These are phyloP conservation scores for Ogataea populi-albae DNA, from an alignment of 805 yeast species.

Conservation along the genomic window DNA sequence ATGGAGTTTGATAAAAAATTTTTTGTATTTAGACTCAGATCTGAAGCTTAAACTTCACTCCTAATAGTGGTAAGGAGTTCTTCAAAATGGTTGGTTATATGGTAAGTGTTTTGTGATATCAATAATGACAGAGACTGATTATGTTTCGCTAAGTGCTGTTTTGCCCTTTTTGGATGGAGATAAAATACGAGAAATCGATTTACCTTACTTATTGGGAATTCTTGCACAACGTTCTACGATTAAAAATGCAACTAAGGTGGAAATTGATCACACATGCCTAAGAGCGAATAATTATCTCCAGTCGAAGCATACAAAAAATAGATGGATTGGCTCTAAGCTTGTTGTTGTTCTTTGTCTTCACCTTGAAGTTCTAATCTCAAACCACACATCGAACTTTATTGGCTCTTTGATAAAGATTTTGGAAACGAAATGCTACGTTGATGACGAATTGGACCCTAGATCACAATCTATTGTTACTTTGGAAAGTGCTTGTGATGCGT, in stretches of 20 bases:
- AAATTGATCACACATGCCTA: constrained; percentile 48
- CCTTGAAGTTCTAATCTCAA: constrained; percentile 37
- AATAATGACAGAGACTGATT: too few relatives aligned
- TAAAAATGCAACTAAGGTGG: constrained; percentile 44
- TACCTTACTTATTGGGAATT: constrained; percentile 22
- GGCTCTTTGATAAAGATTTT: constrained; percentile 41
- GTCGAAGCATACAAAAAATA: constrained; percentile 41
- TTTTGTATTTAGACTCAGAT: too few relatives aligned
- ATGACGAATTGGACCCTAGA: constrained; percentile 28
- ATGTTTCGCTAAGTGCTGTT: constrained; percentile 22
- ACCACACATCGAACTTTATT: constrained; percentile 40
- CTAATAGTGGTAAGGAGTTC: too few relatives aligned
- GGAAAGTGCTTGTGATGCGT: constrained; percentile 38
- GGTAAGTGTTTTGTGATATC: too few relatives aligned
- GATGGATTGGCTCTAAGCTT: constrained; percentile 62
- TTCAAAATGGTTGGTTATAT: too few relatives aligned
- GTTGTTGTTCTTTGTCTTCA: constrained; percentile 40
- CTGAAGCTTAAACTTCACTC: too few relatives aligned
- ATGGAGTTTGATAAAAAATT: constrained; percentile 3
- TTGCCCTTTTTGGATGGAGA: constrained; percentile 29
- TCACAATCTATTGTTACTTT: constrained; percentile 26
- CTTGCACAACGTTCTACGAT: constrained; percentile 32
- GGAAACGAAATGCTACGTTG: constrained; percentile 36
- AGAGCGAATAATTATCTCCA: constrained; percentile 42
- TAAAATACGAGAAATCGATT: constrained; percentile 20